Evolutionary conservation across 441 rosid species (phyloP).

Genomic region (Geranium incanum): DNA sequence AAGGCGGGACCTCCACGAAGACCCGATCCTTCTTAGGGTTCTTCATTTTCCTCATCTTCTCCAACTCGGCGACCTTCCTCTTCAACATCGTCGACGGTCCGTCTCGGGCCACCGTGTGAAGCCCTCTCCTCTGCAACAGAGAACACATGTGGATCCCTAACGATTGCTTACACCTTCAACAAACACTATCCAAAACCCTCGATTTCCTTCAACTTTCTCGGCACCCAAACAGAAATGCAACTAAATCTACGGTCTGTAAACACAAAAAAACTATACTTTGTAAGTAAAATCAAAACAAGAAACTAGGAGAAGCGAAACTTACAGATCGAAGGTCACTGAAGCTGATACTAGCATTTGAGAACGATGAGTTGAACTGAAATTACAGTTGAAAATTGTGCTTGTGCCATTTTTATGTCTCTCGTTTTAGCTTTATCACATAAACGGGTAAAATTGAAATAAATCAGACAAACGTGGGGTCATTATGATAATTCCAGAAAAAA

Average conservation of each 20-base stretch:
- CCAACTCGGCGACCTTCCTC: slow-evolving; percentile 45
- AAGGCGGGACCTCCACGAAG: slow-evolving; percentile 75
- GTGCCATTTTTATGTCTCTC: no score
- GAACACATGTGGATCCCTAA: background rate
- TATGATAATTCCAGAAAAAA: no score
- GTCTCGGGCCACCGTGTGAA: slow-evolving; percentile 37
- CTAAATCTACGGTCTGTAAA: background rate
- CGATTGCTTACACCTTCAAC: no score
- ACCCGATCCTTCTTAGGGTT: slow-evolving; percentile 45
- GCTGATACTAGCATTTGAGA: background rate
- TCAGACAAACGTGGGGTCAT: no score
- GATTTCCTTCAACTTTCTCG: background rate
- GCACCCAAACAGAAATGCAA: background rate
- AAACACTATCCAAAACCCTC: background rate
- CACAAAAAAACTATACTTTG: background rate
- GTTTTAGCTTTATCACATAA: no score
- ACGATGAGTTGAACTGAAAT: no score
- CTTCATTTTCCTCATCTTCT: slow-evolving; percentile 45
- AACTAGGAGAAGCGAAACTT: slow-evolving; percentile 14
- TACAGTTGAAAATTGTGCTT: no score
- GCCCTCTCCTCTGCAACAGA: slow-evolving; percentile 30
- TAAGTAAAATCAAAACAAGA: background rate
- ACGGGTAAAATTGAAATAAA: no score
- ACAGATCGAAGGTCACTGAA: slow-evolving; percentile 12
- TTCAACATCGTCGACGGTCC: slow-evolving; percentile 55